Percentiles rank a stretch among this genome's conserved stretches.
phyloP scores from a whole-genome alignment of 73 alveolate genomes.

The Chromera velia region DNA sequence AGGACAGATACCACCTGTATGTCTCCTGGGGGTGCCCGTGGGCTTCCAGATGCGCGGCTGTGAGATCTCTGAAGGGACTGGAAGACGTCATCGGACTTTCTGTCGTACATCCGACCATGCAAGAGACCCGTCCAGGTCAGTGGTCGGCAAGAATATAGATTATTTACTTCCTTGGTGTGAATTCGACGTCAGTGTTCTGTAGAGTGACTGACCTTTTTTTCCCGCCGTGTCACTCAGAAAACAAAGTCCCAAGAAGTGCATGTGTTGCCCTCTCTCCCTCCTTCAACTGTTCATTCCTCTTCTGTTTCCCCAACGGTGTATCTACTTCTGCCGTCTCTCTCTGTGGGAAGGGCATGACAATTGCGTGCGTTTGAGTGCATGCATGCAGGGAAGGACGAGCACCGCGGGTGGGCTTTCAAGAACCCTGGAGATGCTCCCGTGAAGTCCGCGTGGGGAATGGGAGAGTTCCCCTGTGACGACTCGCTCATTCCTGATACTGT shows the following conservation, averaged over 20 bases:
- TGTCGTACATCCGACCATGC: slow-evolving; percentile 40
- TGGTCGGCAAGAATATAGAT: no score
- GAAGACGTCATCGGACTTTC: slow-evolving; percentile 43
- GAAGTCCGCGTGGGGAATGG: neutral
- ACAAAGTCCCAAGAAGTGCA: no score
- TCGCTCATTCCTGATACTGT: slow-evolving; percentile 23
- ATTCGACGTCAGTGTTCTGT: neutral
- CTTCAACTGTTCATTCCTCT: no score
- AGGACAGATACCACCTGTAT: slow-evolving; percentile 34
- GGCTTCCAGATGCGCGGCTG: slow-evolving; percentile 41
- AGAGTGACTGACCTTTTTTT: no score
- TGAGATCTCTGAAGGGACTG: slow-evolving; percentile 24
- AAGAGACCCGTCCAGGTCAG: slow-evolving; percentile 13
- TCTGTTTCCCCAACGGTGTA: no score
- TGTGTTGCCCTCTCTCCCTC: no score
- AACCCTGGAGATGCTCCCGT: slow-evolving; percentile 28
- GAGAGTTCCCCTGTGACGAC: slow-evolving; percentile 24
- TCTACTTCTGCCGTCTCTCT: no score
- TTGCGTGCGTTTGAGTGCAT: no score
- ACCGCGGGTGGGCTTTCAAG: slow-evolving; percentile 34
- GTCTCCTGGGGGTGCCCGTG: slow-evolving; percentile 52
- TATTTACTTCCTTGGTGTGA: neutral
- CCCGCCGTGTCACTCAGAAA: no score
- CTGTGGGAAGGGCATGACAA: no score
- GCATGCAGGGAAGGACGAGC: slow-evolving; percentile 6